Evolutionary conservation across 2,329 filamentous ascomycete genomes (phyloP).

Genomic region (Aspergillus eucalypticola): DNA sequence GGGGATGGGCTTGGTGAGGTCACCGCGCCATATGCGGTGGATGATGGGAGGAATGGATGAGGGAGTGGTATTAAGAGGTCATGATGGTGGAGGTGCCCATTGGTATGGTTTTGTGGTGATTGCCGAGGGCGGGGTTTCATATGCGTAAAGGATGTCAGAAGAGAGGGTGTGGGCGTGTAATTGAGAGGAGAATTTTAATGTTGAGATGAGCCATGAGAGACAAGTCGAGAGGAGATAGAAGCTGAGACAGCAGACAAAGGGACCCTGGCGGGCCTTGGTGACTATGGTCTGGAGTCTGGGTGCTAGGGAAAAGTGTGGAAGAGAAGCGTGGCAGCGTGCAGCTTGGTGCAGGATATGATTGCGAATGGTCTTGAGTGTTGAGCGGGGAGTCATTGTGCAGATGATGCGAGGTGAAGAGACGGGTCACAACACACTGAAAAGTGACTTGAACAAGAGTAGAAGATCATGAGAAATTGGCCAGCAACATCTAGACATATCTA

Average conservation of each 20-base stretch:
- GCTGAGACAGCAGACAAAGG: not conserved
- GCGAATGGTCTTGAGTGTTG: not conserved
- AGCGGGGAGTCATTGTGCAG: not conserved
- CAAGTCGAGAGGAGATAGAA: not conserved
- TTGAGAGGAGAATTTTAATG: not conserved
- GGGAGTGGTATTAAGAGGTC: not conserved
- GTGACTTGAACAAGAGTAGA: too few relatives aligned
- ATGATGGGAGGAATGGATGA: not conserved
- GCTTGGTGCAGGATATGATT: not conserved
- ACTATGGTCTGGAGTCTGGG: not conserved
- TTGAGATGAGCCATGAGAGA: not conserved
- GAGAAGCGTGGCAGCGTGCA: not conserved
- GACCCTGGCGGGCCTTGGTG: not conserved
- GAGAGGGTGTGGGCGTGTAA: not conserved
- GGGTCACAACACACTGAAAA: too few relatives aligned
- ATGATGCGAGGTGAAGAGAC: not conserved
- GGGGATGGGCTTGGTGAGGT: not conserved
- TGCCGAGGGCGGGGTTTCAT: not conserved
- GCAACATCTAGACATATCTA: too few relatives aligned
- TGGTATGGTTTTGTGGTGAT: not conserved
- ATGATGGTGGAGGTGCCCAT: not conserved
- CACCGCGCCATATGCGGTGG: slow-evolving; percentile 10
- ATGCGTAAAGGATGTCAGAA: not conserved
- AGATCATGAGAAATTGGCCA: fast-evolving
- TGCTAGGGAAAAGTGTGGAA: not conserved